These are phyloP conservation scores for Hansfordia pulvinata DNA, from an alignment of 2,329 filamentous ascomycete genomes.

Conservation along the genomic window DNA sequence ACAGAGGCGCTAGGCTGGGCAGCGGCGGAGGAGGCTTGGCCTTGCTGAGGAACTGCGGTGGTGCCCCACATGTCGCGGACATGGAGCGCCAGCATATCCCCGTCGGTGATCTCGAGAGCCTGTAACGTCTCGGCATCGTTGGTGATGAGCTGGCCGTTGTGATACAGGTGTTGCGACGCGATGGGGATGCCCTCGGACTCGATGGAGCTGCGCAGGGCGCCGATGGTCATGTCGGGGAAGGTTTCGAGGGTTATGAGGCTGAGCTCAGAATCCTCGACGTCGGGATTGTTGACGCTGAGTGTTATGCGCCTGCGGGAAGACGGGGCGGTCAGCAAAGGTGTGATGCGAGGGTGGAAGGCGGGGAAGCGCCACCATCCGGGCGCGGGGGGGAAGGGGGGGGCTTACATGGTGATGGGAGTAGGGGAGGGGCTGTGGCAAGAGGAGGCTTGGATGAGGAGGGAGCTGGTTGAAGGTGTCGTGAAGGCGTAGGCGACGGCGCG, in stretches of 20 bases:
- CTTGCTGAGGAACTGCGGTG: constrained; percentile 22
- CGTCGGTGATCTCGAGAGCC: constrained; percentile 67
- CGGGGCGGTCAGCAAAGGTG: too few relatives aligned
- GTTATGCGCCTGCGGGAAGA: constrained; percentile 52
- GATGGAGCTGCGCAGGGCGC: constrained; percentile 77
- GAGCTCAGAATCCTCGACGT: constrained; percentile 50
- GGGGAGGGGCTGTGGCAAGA: too few relatives aligned
- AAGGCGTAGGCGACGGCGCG: too few relatives aligned
- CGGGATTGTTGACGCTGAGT: constrained; percentile 56
- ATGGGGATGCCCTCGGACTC: constrained; percentile 68
- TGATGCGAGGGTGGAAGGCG: too few relatives aligned
- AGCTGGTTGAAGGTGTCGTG: too few relatives aligned
- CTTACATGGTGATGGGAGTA: too few relatives aligned
- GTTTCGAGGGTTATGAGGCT: constrained; percentile 51
- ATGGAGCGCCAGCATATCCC: constrained; percentile 85
- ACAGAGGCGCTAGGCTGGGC: constrained; percentile 14
- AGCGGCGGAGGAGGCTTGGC: too few relatives aligned
- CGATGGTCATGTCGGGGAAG: constrained; percentile 57
- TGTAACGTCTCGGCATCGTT: constrained; percentile 72
- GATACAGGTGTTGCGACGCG: constrained; percentile 69
- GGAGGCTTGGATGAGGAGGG: too few relatives aligned
- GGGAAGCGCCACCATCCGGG: too few relatives aligned
- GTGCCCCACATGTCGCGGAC: constrained; percentile 47
- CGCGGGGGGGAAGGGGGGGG: too few relatives aligned
- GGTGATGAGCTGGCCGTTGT: constrained; percentile 71